Base-by-base conservation (phyloP, 2,329 filamentous ascomycete genomes). In the Seiridium cupressi region DNA sequence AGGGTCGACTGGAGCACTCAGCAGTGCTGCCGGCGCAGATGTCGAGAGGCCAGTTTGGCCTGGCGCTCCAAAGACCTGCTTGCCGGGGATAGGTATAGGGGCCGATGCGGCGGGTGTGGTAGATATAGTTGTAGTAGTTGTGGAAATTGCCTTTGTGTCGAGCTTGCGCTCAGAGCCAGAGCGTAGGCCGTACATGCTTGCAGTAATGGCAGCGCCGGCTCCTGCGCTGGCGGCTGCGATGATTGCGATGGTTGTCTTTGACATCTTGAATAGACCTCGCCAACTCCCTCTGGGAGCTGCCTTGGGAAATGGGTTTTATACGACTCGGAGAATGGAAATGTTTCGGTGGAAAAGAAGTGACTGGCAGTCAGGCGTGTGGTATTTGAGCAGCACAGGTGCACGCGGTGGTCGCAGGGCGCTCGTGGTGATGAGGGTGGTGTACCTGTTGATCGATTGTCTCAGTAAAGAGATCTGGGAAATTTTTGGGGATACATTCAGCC, bases 191-290 rank as follows among this genome's bases (percentile, higher is more conserved):
- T 84, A 89, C 77, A 90, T 84, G 62, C 89, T 81, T 36, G 91
- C 82, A 60, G 90, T 93, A 61, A 90, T 77, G 61, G 89, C 89
- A 60, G 90, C 91, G 62, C 91, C 91, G 57, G 89, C 88, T 73
- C 89, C 89, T 66, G 90, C 91, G 73, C 90, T 87, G 70, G 90
- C 84, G 64, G 88, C 89, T 68, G 90, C 91, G 69, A 93, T 88
- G 62, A 91, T 82, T 65, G 89, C 89, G 67, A 94, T 70, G 40
- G 89, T 92, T 32, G 87, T 82, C 75, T 93, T 94, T 61, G 91
- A 93, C 91, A 94, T 94, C 65, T 61, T 81, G 75, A 51, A 8
- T 26, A 26, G 40, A 49, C 60, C 53, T 42, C 26, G 51, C 42
- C n/a, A 56, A 44, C 58, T 60, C 60, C 60, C 60, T 56, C 40